phyloP scores from a whole-genome alignment of 306 rosid genomes.

The Inga leiocalycina region DNA sequence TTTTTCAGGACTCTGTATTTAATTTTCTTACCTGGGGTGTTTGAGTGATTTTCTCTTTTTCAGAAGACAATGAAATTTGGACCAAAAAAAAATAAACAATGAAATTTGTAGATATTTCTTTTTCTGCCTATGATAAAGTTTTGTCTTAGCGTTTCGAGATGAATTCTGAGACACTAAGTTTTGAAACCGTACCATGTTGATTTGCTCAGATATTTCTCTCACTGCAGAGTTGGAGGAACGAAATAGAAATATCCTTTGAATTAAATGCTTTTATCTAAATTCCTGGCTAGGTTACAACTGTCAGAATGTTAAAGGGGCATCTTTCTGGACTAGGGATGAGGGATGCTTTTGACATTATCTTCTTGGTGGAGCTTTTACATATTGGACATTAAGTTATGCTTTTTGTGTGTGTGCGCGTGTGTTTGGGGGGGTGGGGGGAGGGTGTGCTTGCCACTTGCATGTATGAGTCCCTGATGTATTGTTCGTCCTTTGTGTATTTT shows the following conservation, averaged over 20 bases:
- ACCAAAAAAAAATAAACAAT: too few relatives aligned
- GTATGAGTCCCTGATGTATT: not conserved
- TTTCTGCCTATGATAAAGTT: conserved; percentile 19
- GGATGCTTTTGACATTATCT: conserved; percentile 18
- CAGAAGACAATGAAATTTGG: not conserved
- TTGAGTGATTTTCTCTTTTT: not conserved
- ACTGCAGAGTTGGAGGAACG: conserved; percentile 4
- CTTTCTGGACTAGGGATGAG: conserved; percentile 22
- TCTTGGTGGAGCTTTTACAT: not conserved
- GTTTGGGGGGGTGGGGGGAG: not conserved
- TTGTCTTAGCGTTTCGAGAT: not conserved
- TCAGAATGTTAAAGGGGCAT: conserved; percentile 19
- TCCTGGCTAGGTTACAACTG: not conserved
- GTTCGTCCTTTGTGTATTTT: not conserved
- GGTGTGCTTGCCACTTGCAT: not conserved
- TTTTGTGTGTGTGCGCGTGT: not conserved
- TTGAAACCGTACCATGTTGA: not conserved
- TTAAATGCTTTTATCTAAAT: conserved; percentile 9
- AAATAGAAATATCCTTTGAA: conserved; percentile 14
- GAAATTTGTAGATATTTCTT: conserved; percentile 1
- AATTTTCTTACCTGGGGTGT: not conserved
- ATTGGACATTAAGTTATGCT: not conserved
- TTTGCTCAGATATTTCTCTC: conserved; percentile 11
- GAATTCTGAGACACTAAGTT: not conserved
- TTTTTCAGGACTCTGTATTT: not conserved